Percentiles rank a stretch among this genome's conserved stretches.
Evolutionary conservation across 257 asterid species (phyloP).

Genomic region (Anisodus acutangulus): DNA sequence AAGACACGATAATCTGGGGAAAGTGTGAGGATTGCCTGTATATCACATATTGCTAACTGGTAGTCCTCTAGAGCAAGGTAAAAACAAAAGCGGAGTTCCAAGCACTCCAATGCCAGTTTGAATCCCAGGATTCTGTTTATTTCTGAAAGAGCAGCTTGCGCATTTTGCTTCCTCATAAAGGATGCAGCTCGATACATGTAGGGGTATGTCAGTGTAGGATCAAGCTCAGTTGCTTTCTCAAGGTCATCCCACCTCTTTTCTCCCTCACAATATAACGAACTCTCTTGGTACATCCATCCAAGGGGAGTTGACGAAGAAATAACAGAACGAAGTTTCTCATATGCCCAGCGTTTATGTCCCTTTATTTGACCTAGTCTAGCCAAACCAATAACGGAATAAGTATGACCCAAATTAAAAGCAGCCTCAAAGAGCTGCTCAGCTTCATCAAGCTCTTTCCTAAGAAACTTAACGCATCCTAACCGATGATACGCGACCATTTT

Average conservation of each 20-base stretch:
- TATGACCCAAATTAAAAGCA: slow-evolving; percentile 76
- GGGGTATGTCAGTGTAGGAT: slow-evolving; percentile 95
- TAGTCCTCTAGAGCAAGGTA: slow-evolving; percentile 85
- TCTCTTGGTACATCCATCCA: slow-evolving; percentile 99
- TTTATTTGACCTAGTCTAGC: slow-evolving; percentile 66
- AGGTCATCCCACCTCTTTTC: slow-evolving; percentile 66
- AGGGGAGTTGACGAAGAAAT: slow-evolving; percentile 71
- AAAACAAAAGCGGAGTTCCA: slow-evolving; percentile 93
- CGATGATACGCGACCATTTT: slow-evolving; percentile 83
- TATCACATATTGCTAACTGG: slow-evolving; percentile 83
- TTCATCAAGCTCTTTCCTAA: slow-evolving; percentile 73
- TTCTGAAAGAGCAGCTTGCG: slow-evolving; percentile 79
- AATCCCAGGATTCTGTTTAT: slow-evolving; percentile 88
- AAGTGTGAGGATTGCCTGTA: slow-evolving; percentile 93
- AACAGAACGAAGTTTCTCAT: slow-evolving; percentile 67
- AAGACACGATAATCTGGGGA: slow-evolving; percentile 84
- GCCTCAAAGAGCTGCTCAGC: slow-evolving; percentile 74
- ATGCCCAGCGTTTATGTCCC: slow-evolving; percentile 55
- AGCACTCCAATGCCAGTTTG: slow-evolving; percentile 90
- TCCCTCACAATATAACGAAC: slow-evolving; percentile 81
- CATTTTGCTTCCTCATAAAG: slow-evolving; percentile 82
- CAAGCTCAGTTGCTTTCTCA: slow-evolving; percentile 78
- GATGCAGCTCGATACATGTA: slow-evolving; percentile 97
- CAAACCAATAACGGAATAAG: slow-evolving; percentile 78
- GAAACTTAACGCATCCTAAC: slow-evolving; percentile 69